Evolutionary conservation across 306 rosid species (phyloP), one percentile per base, ranked within the genome.

Genomic region (Pterocarpus macrocarpus): DNA sequence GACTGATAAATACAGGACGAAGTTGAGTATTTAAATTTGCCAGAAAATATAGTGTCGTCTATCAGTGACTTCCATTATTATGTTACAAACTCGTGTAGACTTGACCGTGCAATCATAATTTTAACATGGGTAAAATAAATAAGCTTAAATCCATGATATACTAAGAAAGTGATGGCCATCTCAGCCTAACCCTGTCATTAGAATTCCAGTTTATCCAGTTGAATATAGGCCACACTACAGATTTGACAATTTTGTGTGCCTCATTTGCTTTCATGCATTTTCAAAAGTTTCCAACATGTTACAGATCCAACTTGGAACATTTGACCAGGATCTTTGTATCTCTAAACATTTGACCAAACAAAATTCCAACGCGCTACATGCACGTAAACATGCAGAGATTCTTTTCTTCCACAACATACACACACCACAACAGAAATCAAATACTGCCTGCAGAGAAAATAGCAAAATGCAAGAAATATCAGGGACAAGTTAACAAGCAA

Each of bases 1-100:
- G 77, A 72, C 4, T 9, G 30, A 39, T 56, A 57, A 56, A 35
- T 39, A 57, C 9, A 74, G 9, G 8, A 30, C 17, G 28, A 56
- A 74, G 57, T 74, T 58, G 78, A 58, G 78, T 58, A 69, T 58
- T 39, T 14, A 30, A 16, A 43, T 63, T 69, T 52, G 80, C 22
- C 22, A 14, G 57, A 13, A 14, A 50, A 50, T 3, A 4, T 50
- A 14, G 47, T 63, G 32, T 3, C 9, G 67, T 39, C 30, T 39
- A 64, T 73, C 22, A 30, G 28, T 36, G 68, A 59, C 30, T 33
- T 58, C 63, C 66, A 50, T 38, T 71, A 73, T 52, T 63, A 22
- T 38, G 79, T 30, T 43, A 55, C 57, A 38, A 50, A 55, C 61
- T 55, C 8, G 61, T 50, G 17, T 11, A 50, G 22, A 55, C 32